Evolutionary conservation across 2,329 filamentous ascomycete genomes (phyloP).

Genomic region (Talaromyces sp.): DNA sequence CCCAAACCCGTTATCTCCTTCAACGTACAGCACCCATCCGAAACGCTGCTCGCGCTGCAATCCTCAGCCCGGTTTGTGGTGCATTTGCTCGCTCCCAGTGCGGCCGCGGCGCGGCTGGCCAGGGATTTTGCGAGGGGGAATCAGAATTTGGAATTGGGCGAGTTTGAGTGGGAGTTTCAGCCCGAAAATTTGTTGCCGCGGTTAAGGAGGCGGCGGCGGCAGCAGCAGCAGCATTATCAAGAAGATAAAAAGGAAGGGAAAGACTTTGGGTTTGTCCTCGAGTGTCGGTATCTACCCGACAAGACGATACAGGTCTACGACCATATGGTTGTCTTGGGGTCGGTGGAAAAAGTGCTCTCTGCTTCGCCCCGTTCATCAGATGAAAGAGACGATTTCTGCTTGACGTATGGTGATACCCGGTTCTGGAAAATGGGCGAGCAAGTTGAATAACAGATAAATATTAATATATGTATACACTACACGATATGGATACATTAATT

Average conservation of each 20-base stretch:
- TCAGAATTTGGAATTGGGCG: constrained; percentile 24
- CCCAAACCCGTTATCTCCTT: constrained; percentile 56
- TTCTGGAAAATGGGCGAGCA: constrained; percentile 38
- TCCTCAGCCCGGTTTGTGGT: constrained; percentile 43
- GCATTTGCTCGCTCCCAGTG: constrained; percentile 42
- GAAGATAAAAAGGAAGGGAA: constrained; percentile 4
- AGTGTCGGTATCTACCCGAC: constrained; percentile 30
- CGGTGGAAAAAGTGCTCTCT: constrained; percentile 16
- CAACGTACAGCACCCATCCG: constrained; percentile 54
- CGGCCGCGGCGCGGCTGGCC: constrained; percentile 29
- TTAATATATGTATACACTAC: background rate
- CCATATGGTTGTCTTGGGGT: constrained; percentile 36
- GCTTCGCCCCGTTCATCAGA: background rate
- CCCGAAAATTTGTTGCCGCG: constrained; percentile 20
- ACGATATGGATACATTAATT: background rate
- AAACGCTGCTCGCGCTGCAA: constrained; percentile 50
- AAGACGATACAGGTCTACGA: constrained; percentile 33
- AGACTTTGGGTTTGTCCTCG: constrained; percentile 36
- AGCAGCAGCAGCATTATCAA: background rate
- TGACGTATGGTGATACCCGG: constrained; percentile 38
- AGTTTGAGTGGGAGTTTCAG: background rate
- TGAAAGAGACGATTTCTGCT: constrained; percentile 22
- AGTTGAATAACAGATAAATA: constrained; percentile 14
- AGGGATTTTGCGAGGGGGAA: constrained; percentile 37
- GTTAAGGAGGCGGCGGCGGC: constrained; percentile 9